Conservation (phyloP, 805 yeast genomes). For the Saturnispora ahearnii region DNA sequence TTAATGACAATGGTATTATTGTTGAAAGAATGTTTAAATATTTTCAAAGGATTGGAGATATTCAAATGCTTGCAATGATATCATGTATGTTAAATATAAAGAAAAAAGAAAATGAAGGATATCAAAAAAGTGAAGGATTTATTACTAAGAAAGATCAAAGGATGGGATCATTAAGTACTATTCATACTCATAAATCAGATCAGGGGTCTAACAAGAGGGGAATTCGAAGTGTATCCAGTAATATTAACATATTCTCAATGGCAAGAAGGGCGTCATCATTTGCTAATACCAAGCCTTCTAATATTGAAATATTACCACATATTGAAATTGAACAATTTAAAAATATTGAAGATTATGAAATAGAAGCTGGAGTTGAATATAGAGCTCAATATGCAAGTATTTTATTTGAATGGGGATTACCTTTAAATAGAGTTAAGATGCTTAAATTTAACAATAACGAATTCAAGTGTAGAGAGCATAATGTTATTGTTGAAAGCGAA, state of each 20-base stretch:
- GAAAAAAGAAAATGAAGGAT: not conserved
- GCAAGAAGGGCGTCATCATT: not conserved
- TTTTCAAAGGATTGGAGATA: slow-evolving; percentile 54
- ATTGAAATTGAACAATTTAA: slow-evolving; percentile 32
- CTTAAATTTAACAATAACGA: slow-evolving; percentile 50
- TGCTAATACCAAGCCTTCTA: not conserved
- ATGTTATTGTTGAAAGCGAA: slow-evolving; percentile 23
- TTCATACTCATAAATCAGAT: not conserved
- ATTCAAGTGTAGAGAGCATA: slow-evolving; percentile 17
- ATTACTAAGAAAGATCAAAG: not conserved
- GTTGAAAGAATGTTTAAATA: slow-evolving; percentile 51
- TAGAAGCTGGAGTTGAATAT: slow-evolving; percentile 27
- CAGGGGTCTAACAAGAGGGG: not conserved
- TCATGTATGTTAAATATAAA: slow-evolving; percentile 29
- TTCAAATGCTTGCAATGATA: slow-evolving; percentile 87
- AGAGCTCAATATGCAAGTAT: slow-evolving; percentile 70
- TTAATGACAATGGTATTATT: slow-evolving; percentile 34
- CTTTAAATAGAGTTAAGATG: slow-evolving; percentile 69
- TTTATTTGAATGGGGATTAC: slow-evolving; percentile 75
- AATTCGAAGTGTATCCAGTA: not conserved
- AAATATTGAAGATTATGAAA: slow-evolving; percentile 33
- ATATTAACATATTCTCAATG: not conserved
- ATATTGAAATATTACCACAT: not conserved
- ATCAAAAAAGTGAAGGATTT: not conserved
- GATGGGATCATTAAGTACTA: not conserved